Base-by-base conservation (phyloP, 1,284 basidiomycete species). In the Ustilago shanxiensis region DNA sequence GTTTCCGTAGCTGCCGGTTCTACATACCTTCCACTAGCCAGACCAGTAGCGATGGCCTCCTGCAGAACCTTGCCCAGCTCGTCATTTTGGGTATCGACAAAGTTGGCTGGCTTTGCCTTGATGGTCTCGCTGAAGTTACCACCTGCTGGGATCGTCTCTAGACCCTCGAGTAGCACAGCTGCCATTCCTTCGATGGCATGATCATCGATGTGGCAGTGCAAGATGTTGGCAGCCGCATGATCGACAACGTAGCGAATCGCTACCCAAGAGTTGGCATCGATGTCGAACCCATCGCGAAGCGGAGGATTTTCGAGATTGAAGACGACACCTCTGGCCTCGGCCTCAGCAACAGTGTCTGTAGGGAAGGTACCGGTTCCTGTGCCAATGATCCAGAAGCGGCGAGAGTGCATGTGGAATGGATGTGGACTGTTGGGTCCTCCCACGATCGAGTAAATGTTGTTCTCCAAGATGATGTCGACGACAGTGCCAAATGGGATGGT, bases 151-250 rank as follows among this genome's bases (percentile, higher is more conserved):
- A 79, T 60, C 24, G 56, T 72, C 20, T 79, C 77, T 22, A 79
- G 60, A n/a, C 77, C 77, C 41, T 79, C 77, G 18, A 79, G 73
- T 8, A 79, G 47, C 1, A 79, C 70, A 1, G 77, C 70, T n/a
- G 71, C 71, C 77, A 79, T 79, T 13, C 77, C 77, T 50, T 79
- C 69, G 33, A 79, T 77, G 41, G 59, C 64, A 41, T 79, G 77
- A 50, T 79, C 73, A 47, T 77, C 73, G 16, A 79, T 79, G 53
- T 79, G 77, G 26, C 77, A 79, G 56, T 79, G 77, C 1, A 79
- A 60, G 33, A 79, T 71, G 62, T 76, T 77, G 63, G 77, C 73
- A 2, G 73, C 73, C 1, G 70, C 64, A 24, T 77, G 77, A 51
- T 75, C 77, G 6, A 67, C 76, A 3, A 68, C 35, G 59, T 78